These are phyloP conservation scores for Chlamydomonas schloesseri DNA, from an alignment of 139 green algal species.

Conservation along the genomic window DNA sequence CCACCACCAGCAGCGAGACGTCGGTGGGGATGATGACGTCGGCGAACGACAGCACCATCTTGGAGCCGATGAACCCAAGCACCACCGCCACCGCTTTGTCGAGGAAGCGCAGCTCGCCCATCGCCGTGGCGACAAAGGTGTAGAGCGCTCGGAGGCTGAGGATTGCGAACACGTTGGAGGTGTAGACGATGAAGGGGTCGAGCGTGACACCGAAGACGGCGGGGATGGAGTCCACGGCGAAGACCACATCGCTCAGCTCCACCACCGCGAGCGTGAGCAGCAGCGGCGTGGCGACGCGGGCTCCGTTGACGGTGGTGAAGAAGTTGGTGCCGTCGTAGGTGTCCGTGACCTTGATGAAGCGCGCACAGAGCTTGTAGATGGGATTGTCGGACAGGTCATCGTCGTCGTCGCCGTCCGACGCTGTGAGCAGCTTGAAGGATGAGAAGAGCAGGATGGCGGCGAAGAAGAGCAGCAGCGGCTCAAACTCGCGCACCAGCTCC, in stretches of 20 bases:
- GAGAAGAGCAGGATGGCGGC: slow-evolving; percentile 92
- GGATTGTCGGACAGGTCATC: slow-evolving; percentile 69
- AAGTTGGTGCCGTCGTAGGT: slow-evolving; percentile 94
- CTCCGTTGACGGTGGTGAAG: slow-evolving; percentile 77
- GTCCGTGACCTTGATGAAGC: slow-evolving; percentile 77
- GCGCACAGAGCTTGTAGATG: slow-evolving; percentile 85
- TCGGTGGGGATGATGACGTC: slow-evolving; percentile 83
- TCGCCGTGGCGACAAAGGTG: slow-evolving; percentile 63
- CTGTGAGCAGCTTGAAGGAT: slow-evolving; percentile 78
- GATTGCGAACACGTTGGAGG: slow-evolving; percentile 96
- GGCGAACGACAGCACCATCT: slow-evolving; percentile 85
- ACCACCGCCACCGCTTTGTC: slow-evolving; percentile 91
- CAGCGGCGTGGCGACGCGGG: slow-evolving; percentile 86
- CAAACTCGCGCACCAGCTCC: slow-evolving; percentile 87
- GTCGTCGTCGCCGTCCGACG: slow-evolving; percentile 78
- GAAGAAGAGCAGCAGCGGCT: slow-evolving; percentile 94
- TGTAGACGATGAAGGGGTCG: slow-evolving; percentile 98
- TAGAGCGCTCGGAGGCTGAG: slow-evolving; percentile 87
- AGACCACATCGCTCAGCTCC: slow-evolving; percentile 95
- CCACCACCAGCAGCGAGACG: slow-evolving; percentile 81
- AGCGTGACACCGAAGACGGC: slow-evolving; percentile 93
- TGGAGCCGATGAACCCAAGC: slow-evolving; percentile 88
- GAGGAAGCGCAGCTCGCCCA: slow-evolving; percentile 75
- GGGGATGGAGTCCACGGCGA: slow-evolving; percentile 86
- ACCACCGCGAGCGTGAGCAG: slow-evolving; percentile 93